Evolutionary conservation across 108 stramenopile genomes (phyloP), one percentile per base, ranked within the genome.

Genomic region (Seminavis robusta): DNA sequence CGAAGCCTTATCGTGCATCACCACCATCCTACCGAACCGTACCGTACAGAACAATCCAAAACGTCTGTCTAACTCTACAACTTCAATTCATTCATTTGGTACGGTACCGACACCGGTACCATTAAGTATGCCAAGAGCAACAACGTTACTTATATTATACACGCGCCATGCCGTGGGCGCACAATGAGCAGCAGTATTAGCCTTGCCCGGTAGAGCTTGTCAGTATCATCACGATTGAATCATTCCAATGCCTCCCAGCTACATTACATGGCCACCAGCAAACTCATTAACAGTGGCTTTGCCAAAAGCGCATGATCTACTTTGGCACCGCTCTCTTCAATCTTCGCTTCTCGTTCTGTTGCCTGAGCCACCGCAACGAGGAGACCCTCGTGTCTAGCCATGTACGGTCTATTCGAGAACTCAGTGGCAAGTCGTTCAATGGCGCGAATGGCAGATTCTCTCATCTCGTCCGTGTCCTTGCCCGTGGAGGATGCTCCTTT

Each of bases 341-440:
- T 60, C 17, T 67, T 77, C 40, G 82, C 66, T 62, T 92, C 90
- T 15, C 86, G 68, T 62, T 88, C 90, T 0, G 85, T 83, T 0
- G 84, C 90, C 38, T 71, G 63, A 1, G 90, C 90, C 48, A 92
- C 71, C 17, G 73, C 74, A 21, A 83, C 81, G 9, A 92, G 37
- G 45, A 92, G 61, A 1, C 84, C 84, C 5, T 77, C 69, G 42
- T 80, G 80, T 1, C 80, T 69, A n/a, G 90, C 90, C 90, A 92
- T 88, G 52, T 55, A 59, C 4, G 70, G 67, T 23, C 90, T 77
- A 53, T 88, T 88, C 11, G 82, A 58, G 46, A 77, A 70, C 25
- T 92, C 90, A 51, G 84, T 92, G 9, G 86, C 90, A 45, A 92
- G 66, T 33, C 90, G 68, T 52, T 92, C 90, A 45, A 92, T 65